Conservation (phyloP, 805 yeast species). For the Yamadazyma akitaensis region DNA sequence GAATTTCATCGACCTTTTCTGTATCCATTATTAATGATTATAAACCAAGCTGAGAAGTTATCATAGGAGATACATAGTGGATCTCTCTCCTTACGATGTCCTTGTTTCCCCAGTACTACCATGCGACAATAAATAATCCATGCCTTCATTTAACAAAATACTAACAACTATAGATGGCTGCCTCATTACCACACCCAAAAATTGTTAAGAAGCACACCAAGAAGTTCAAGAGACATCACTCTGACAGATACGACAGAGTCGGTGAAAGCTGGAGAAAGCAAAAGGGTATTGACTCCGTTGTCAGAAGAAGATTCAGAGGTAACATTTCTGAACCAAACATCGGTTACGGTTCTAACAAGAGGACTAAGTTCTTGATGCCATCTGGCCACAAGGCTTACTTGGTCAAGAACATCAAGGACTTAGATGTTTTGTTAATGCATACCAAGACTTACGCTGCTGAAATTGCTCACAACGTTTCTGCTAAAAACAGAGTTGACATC, state of each 20-base stretch:
- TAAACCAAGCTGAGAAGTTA: too few species aligned
- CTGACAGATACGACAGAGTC: conserved; percentile 99
- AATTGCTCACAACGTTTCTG: conserved; percentile 97
- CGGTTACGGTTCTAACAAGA: conserved; percentile 99
- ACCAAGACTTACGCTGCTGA: conserved; percentile 99
- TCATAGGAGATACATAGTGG: too few species aligned
- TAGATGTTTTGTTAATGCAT: conserved; percentile 94
- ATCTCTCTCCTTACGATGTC: too few species aligned
- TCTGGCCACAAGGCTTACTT: conserved; percentile 98
- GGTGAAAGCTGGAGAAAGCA: conserved; percentile 99
- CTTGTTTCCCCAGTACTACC: too few species aligned
- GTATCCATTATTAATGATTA: too few species aligned
- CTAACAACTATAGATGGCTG: conserved; percentile 61
- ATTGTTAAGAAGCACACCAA: conserved; percentile 99
- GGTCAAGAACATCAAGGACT: conserved; percentile 88
- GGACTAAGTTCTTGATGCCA: conserved; percentile 92
- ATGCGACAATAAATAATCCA: not conserved
- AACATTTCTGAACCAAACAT: conserved; percentile 98
- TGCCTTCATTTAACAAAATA: not conserved
- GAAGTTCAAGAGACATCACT: conserved; percentile 99
- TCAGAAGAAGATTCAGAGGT: conserved; percentile 99
- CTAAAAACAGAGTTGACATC: conserved; percentile 96
- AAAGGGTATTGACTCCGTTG: conserved; percentile 99
- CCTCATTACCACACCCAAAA: conserved; percentile 97
- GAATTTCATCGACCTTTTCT: too few species aligned